Evolutionary conservation across 768 basidiomycete species (phyloP).

Genomic region (Favolaschia claudopus): DNA sequence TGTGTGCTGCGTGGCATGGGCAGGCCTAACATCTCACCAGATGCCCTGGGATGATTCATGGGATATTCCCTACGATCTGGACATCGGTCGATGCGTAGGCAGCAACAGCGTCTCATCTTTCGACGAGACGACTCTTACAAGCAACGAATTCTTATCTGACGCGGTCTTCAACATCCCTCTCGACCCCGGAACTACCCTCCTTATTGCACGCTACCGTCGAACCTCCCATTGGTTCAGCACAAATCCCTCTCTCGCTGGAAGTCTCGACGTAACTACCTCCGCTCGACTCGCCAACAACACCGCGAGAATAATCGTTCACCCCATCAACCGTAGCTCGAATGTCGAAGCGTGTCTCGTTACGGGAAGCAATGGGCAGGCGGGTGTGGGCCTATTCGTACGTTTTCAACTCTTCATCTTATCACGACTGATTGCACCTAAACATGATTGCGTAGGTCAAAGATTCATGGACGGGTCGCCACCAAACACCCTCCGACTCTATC

Average conservation of each 20-base stretch:
- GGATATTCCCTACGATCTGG: not conserved
- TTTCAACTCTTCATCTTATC: not conserved
- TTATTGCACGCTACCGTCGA: not conserved
- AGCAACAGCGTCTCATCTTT: not conserved
- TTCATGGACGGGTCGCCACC: not conserved
- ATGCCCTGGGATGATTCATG: not conserved
- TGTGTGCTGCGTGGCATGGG: not conserved
- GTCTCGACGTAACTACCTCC: conserved; percentile 10
- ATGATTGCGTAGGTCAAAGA: not conserved
- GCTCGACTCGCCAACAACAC: not conserved
- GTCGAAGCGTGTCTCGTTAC: conserved; percentile 1
- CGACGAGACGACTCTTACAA: not conserved
- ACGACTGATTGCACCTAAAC: not conserved
- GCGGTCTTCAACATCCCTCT: conserved; percentile 10
- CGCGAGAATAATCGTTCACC: not conserved
- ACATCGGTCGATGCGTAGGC: not conserved
- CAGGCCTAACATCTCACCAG: not conserved
- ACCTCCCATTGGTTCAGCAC: not conserved
- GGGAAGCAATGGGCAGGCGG: not conserved
- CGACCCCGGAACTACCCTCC: not conserved
- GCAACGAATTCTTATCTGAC: not conserved
- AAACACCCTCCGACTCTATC: not conserved
- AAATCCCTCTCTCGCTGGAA: not conserved
- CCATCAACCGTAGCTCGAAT: not conserved
- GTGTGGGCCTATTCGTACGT: conserved; percentile 20